These are phyloP conservation scores for Diaporthe vexans DNA, from an alignment of 2,329 filamentous ascomycete genomes.

Conservation along the genomic window DNA sequence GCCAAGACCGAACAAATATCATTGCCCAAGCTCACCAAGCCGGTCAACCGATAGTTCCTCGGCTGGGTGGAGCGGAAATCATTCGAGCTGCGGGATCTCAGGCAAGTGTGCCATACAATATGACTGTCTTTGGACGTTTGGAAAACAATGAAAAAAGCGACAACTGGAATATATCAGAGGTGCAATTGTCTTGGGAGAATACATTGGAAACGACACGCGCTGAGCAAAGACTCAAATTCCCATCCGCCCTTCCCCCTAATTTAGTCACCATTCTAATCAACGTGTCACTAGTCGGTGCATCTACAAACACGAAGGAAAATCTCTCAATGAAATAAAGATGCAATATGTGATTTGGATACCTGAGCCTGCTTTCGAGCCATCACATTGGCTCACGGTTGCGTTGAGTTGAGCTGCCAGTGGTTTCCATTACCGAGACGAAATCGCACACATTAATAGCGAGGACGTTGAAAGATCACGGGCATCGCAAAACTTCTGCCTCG, in stretches of 20 bases:
- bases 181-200: not conserved
- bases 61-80: too few relatives aligned
- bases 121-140: not conserved
- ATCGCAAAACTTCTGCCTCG: not conserved
- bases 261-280: too few relatives aligned
- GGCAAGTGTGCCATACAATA: not conserved
- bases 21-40: not conserved
- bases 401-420: too few relatives aligned
- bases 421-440: not conserved
- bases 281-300: too few relatives aligned
- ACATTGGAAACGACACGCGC: too few relatives aligned
- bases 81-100: not conserved
- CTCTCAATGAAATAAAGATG: too few relatives aligned
- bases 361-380: too few relatives aligned
- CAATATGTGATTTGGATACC: too few relatives aligned
- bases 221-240: too few relatives aligned
- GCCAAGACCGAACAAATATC: not conserved
- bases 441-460: not conserved
- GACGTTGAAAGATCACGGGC: not conserved
- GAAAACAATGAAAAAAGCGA: not conserved
- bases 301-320: too few relatives aligned
- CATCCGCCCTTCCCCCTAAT: not conserved
- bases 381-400: too few relatives aligned
- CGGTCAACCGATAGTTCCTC: not conserved
- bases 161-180: too few relatives aligned